Percentiles rank a stretch among this genome's conserved stretches.
Evolutionary conservation across 2,329 filamentous ascomycete genomes (phyloP).

Genomic region (Myotisia sp.): DNA sequence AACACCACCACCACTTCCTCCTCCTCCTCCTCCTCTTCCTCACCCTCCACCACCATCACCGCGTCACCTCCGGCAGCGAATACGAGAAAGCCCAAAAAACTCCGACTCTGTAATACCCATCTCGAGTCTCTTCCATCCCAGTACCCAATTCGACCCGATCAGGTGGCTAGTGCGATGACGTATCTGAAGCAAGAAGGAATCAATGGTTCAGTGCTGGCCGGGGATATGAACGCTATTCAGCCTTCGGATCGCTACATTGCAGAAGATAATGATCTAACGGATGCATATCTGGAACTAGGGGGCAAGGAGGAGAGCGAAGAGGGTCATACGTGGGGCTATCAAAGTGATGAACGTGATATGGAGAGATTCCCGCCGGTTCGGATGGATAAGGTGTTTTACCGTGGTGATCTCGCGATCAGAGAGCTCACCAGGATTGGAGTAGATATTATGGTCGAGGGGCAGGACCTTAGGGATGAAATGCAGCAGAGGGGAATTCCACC

Average conservation of each 20-base stretch:
- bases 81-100: not conserved
- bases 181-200: slow-evolving; percentile 29
- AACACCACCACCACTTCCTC: too few relatives aligned
- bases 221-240: slow-evolving; percentile 46
- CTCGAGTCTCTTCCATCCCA: slow-evolving; percentile 40
- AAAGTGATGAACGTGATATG: slow-evolving; percentile 17
- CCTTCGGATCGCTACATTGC: slow-evolving; percentile 39
- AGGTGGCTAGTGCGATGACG: slow-evolving; percentile 33
- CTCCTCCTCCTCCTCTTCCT: too few relatives aligned
- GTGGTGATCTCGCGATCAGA: not conserved
- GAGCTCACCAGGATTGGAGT: slow-evolving; percentile 1
- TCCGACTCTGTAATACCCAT: slow-evolving; percentile 40
- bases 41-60: too few relatives aligned
- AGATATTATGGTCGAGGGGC: not conserved
- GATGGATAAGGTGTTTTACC: slow-evolving; percentile 8
- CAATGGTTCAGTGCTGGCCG: slow-evolving; percentile 35
- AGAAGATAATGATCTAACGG: slow-evolving; percentile 35
- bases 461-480: slow-evolving; percentile 10
- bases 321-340: slow-evolving; percentile 46
- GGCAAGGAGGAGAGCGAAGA: slow-evolving; percentile 37
- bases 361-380: not conserved
- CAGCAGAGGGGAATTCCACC: slow-evolving; percentile 12
- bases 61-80: too few relatives aligned
- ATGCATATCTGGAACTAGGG: slow-evolving; percentile 40
- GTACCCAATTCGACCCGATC: slow-evolving; percentile 36